phyloP scores from a whole-genome alignment of 2,329 filamentous ascomycete species.

The Aspergillus bombycis region DNA sequence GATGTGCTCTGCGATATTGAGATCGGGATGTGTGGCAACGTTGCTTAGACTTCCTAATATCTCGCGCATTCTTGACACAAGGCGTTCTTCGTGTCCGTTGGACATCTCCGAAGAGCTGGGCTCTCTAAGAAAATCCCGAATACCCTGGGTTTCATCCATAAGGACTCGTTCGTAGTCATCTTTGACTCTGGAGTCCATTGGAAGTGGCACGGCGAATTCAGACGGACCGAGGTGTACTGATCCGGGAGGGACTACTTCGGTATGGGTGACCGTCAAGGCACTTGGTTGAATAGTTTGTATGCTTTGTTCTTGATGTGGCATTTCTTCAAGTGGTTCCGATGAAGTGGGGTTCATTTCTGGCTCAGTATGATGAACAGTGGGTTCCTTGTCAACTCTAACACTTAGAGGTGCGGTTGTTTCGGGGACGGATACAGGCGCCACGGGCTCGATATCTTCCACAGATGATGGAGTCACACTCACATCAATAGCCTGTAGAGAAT shows the following conservation, averaged over 20 bases:
- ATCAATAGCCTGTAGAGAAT: slow-evolving; percentile 24
- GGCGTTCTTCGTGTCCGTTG: slow-evolving; percentile 24
- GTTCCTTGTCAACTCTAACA: slow-evolving; percentile 37
- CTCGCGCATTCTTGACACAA: slow-evolving; percentile 36
- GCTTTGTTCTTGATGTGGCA: slow-evolving; percentile 20
- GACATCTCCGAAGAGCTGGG: slow-evolving; percentile 19
- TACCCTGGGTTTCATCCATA: slow-evolving; percentile 29
- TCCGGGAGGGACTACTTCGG: slow-evolving; percentile 32
- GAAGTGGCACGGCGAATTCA: slow-evolving; percentile 46
- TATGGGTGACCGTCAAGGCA: slow-evolving; percentile 33
- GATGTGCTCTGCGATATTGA: slow-evolving; percentile 46
- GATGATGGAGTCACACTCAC: slow-evolving; percentile 47
- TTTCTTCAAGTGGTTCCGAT: slow-evolving; percentile 31
- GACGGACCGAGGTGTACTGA: slow-evolving; percentile 41
- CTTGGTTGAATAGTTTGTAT: slow-evolving; percentile 44
- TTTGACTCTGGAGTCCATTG: slow-evolving; percentile 49
- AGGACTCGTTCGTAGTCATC: slow-evolving; percentile 45
- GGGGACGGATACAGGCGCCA: slow-evolving; percentile 29
- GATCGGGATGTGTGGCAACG: slow-evolving; percentile 48
- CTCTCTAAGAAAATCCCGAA: slow-evolving; percentile 33
- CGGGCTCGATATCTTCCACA: slow-evolving; percentile 43
- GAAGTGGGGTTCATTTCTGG: slow-evolving; percentile 25
- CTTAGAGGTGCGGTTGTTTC: slow-evolving; percentile 40
- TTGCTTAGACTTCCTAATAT: slow-evolving; percentile 45
- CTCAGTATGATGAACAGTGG: slow-evolving; percentile 25